phyloP scores from a whole-genome alignment of 345 rosid species.

The Anastatica hierochuntica region DNA sequence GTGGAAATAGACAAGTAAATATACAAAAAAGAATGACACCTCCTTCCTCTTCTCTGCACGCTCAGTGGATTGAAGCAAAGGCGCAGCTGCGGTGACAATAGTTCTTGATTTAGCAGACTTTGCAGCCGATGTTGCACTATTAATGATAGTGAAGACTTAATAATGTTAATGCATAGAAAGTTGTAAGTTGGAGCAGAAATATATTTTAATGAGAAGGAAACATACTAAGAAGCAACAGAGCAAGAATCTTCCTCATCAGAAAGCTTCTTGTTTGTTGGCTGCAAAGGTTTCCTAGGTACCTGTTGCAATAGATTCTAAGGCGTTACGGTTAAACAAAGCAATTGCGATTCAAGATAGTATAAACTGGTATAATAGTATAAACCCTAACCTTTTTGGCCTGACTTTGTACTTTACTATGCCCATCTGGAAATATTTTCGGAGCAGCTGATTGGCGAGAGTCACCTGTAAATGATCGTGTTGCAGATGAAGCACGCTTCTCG shows the following conservation, averaged over 20 bases:
- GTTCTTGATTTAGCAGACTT: constrained; percentile 35
- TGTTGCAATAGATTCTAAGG: constrained; percentile 14
- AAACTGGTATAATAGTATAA: background rate
- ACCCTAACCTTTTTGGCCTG: constrained; percentile 15
- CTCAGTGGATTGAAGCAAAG: constrained; percentile 58
- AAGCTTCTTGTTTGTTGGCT: constrained; percentile 57
- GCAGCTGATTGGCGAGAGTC: constrained; percentile 26
- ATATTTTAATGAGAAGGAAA: background rate
- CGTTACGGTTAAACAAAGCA: background rate
- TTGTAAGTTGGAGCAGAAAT: background rate
- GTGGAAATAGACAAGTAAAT: background rate
- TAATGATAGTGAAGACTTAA: constrained; percentile 24
- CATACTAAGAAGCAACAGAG: constrained; percentile 64
- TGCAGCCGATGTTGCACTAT: constrained; percentile 51
- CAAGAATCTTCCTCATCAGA: constrained; percentile 63
- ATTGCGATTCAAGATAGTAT: background rate
- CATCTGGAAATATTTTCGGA: constrained; percentile 15
- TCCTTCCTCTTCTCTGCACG: constrained; percentile 87
- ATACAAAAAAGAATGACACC: constrained; percentile 30
- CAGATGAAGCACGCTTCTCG: constrained; percentile 75
- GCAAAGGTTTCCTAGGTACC: constrained; percentile 52
- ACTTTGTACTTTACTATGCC: constrained; percentile 9
- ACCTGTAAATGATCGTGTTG: constrained; percentile 35
- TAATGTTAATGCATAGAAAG: too few species aligned
- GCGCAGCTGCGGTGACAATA: constrained; percentile 47